Evolutionary conservation across 2,329 filamentous ascomycete genomes (phyloP).

Genomic region (Ceratocystis diversiconidia): DNA sequence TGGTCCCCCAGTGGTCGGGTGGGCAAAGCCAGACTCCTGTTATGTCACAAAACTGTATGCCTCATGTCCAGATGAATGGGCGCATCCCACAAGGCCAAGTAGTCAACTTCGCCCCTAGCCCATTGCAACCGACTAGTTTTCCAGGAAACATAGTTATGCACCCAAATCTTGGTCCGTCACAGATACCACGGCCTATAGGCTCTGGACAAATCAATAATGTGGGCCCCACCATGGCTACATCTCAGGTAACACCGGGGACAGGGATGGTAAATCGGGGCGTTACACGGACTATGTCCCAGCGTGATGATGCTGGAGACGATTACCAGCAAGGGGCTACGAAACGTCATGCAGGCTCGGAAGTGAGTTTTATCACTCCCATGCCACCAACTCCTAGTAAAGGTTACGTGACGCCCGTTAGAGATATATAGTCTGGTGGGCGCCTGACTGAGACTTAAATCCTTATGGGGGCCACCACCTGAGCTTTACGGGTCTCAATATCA

Average conservation of each 20-base stretch:
- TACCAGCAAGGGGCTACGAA: neutral
- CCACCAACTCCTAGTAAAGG: neutral
- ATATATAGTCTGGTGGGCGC: neutral
- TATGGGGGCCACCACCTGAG: no score
- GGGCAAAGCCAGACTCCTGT: neutral
- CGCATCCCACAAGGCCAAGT: neutral
- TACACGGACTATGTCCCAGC: conserved; percentile 2
- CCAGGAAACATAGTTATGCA: neutral
- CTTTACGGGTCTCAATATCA: no score
- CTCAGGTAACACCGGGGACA: neutral
- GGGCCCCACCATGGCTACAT: neutral
- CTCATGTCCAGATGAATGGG: neutral
- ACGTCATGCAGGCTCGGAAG: neutral
- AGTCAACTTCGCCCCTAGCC: neutral
- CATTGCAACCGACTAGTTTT: neutral
- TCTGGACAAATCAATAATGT: neutral
- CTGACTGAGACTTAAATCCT: neutral
- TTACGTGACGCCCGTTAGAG: neutral
- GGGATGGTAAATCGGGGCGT: neutral
- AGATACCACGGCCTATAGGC: neutral
- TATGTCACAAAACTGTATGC: neutral
- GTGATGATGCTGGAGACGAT: neutral
- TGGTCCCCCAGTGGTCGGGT: neutral
- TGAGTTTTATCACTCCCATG: neutral
- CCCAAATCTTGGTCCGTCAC: neutral